Conservation (phyloP, 768 basidiomycete species). For the Serendipita vermifera region DNA sequence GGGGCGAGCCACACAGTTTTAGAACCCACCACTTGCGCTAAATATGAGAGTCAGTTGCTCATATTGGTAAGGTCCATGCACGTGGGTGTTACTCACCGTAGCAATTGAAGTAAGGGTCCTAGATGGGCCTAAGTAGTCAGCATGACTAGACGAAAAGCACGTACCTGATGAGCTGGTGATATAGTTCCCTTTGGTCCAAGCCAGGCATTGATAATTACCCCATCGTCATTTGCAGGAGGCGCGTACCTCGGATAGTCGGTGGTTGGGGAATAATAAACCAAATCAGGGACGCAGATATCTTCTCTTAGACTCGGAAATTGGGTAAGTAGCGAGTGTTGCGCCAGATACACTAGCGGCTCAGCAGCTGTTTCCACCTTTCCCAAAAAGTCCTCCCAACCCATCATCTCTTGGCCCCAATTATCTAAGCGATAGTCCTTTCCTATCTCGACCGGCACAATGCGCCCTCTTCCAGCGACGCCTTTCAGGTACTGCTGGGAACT, state of each 20-base stretch:
- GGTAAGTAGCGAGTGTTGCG: slow-evolving; percentile 72
- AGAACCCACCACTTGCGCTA: slow-evolving; percentile 77
- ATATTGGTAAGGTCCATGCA: too few relatives aligned
- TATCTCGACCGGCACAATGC: slow-evolving; percentile 83
- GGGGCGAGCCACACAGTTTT: slow-evolving; percentile 92
- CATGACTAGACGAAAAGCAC: slow-evolving; percentile 11
- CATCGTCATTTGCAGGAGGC: slow-evolving; percentile 53
- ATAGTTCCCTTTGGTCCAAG: slow-evolving; percentile 64
- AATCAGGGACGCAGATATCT: slow-evolving; percentile 80
- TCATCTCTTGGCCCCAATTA: slow-evolving; percentile 70
- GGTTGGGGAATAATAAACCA: slow-evolving; percentile 55
- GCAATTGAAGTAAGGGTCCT: slow-evolving; percentile 92
- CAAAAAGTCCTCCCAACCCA: slow-evolving; percentile 65
- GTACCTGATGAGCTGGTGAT: slow-evolving; percentile 61
- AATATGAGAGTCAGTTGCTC: too few relatives aligned
- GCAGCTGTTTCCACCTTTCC: slow-evolving; percentile 18
- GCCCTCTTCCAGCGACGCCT: slow-evolving; percentile 57
- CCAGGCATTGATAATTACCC: slow-evolving; percentile 66
- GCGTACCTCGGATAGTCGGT: slow-evolving; percentile 37
- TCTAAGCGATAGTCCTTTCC: slow-evolving; percentile 69
- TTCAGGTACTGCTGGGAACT: slow-evolving; percentile 52
- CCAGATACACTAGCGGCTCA: slow-evolving; percentile 50
- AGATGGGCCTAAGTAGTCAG: slow-evolving; percentile 11
- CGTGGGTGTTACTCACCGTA: slow-evolving; percentile 48
- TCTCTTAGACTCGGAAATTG: slow-evolving; percentile 70